phyloP scores from a whole-genome alignment of 768 basidiomycete species.

The Xanthoconium purpureum region DNA sequence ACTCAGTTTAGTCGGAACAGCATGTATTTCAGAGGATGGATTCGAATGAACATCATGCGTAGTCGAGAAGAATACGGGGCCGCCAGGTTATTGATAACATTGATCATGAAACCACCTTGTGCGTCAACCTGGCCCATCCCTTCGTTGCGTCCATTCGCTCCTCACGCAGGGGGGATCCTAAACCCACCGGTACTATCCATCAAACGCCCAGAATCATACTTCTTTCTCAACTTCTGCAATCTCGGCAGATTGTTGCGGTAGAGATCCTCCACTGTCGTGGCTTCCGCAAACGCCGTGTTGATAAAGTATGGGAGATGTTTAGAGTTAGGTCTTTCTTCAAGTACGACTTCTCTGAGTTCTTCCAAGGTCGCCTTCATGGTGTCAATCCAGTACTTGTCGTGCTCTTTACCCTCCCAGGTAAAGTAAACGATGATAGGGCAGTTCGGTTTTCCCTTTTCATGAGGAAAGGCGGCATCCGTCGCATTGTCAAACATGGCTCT shows the following conservation, averaged over 20 bases:
- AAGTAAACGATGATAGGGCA: slow-evolving; percentile 12
- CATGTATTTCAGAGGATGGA: too few species aligned
- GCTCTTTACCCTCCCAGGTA: slow-evolving; percentile 8
- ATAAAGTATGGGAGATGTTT: slow-evolving; percentile 6
- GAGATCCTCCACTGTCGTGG: slow-evolving; percentile 5
- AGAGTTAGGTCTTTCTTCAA: neutral
- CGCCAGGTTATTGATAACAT: too few species aligned
- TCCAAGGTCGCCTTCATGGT: slow-evolving; percentile 2
- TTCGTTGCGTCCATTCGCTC: neutral
- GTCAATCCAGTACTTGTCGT: slow-evolving; percentile 12
- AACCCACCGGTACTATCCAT: slow-evolving; percentile 1
- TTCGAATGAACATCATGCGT: too few species aligned
- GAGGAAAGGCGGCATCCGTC: slow-evolving; percentile 14
- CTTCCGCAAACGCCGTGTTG: slow-evolving; percentile 8
- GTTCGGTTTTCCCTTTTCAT: slow-evolving; percentile 7
- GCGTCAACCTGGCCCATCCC: too few species aligned
- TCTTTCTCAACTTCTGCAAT: neutral
- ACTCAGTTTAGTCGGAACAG: too few species aligned
- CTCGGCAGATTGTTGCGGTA: slow-evolving; percentile 1
- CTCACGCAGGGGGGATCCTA: neutral
- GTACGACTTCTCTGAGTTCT: slow-evolving; percentile 2
- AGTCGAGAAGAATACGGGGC: too few species aligned
- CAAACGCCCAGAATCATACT: neutral
- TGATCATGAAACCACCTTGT: too few species aligned
- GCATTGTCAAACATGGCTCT: slow-evolving; percentile 14